A percentile compares a stretch with the other conserved stretches of the same genome.
Conservation (phyloP, 805 yeast species). For the Ogataea paraovalis region DNA sequence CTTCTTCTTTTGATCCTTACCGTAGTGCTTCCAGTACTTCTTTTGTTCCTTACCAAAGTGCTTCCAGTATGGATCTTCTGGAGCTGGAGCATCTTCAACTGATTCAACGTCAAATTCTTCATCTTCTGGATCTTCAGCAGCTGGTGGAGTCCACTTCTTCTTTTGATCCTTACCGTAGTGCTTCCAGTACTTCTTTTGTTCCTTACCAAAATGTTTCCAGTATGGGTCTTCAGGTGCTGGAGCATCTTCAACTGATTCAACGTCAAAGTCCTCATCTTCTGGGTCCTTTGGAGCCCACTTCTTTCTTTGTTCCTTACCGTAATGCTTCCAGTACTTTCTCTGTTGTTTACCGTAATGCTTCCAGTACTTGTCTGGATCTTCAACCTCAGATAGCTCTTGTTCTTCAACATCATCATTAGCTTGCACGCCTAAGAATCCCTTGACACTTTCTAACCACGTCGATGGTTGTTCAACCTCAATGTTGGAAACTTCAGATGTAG, state of each 20-base stretch:
- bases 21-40: neutral
- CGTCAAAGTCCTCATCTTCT: constrained; percentile 13
- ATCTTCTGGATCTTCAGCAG: constrained; percentile 1
- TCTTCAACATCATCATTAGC: neutral
- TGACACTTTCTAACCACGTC: neutral
- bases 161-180: constrained; percentile 14
- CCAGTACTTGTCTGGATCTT: constrained; percentile 2
- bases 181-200: constrained; percentile 7
- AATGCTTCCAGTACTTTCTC: constrained; percentile 27
- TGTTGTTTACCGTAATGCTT: constrained; percentile 18
- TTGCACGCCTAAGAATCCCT: neutral
- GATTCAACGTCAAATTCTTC: neutral
- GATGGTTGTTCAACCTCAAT: neutral
- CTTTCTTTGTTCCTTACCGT: constrained; percentile 26
- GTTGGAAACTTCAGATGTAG: neutral
- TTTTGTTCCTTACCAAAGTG: neutral
- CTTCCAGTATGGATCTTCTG: constrained; percentile 1
- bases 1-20: constrained; percentile 1
- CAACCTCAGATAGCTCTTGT: neutral
- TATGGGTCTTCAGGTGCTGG: constrained; percentile 10
- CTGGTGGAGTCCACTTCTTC: constrained; percentile 12
- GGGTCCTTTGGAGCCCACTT: constrained; percentile 20
- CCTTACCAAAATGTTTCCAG: constrained; percentile 16
- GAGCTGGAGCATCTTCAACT: neutral
- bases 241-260: constrained; percentile 4